Conservation (phyloP, 2,329 filamentous ascomycete genomes). For the Epichloe aotearoae region DNA sequence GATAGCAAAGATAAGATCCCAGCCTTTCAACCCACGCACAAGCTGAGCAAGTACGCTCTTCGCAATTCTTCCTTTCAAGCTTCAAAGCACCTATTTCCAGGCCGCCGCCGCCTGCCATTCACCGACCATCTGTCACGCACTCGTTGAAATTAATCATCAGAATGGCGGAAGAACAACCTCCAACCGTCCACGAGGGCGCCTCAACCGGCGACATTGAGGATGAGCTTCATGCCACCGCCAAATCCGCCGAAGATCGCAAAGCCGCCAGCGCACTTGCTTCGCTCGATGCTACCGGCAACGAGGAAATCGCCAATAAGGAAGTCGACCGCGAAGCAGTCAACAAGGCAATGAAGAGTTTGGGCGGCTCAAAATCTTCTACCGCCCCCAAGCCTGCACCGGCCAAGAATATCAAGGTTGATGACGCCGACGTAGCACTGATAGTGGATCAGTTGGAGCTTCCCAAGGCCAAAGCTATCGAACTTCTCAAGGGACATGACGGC, state of each 20-base stretch:
- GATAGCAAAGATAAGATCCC: too few species aligned
- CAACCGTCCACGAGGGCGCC: slow-evolving; percentile 44
- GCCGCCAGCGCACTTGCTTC: slow-evolving; percentile 60
- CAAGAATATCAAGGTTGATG: slow-evolving; percentile 61
- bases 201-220: slow-evolving; percentile 45
- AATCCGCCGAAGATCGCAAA: slow-evolving; percentile 64
- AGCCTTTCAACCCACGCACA: too few species aligned
- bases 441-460: slow-evolving; percentile 60
- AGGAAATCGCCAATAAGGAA: slow-evolving; percentile 34
- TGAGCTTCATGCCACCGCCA: slow-evolving; percentile 37
- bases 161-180: slow-evolving; percentile 51
- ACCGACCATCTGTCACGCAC: not conserved
- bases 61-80: too few species aligned
- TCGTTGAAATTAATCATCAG: not conserved
- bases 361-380: slow-evolving; percentile 17
- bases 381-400: slow-evolving; percentile 20
- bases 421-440: slow-evolving; percentile 55
- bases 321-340: slow-evolving; percentile 58
- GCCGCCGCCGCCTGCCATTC: too few species aligned
- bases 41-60: too few species aligned
- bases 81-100: too few species aligned
- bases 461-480: slow-evolving; percentile 60
- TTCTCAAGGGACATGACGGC: slow-evolving; percentile 60
- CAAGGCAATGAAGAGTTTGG: slow-evolving; percentile 57
- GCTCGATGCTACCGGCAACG: slow-evolving; percentile 40